Evolutionary conservation across 2,329 filamentous ascomycete species (phyloP).

Genomic region (Penicillium sp.): DNA sequence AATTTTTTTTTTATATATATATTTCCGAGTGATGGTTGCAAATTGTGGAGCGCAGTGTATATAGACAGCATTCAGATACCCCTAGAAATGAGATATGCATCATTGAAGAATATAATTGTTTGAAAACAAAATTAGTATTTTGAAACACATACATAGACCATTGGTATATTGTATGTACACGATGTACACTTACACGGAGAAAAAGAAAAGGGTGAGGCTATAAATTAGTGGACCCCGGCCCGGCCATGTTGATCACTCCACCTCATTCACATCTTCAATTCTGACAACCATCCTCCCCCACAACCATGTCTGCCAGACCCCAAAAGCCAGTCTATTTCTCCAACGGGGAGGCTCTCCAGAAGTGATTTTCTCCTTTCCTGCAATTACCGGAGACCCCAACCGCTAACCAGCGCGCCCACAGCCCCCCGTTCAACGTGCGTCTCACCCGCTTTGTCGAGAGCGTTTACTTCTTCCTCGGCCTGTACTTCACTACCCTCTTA

Average conservation of each 20-base stretch:
- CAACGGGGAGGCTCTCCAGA: constrained; percentile 40
- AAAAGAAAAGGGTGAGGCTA: background rate
- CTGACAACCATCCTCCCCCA: background rate
- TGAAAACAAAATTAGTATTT: background rate
- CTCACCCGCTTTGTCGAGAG: constrained; percentile 42
- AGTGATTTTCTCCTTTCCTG: constrained; percentile 23
- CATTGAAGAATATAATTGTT: background rate
- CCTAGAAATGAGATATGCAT: constrained; percentile 11
- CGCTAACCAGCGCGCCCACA: constrained; percentile 22
- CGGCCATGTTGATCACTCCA: constrained; percentile 12
- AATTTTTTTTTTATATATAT: background rate
- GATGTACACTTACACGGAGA: background rate
- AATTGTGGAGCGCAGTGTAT: constrained; percentile 13
- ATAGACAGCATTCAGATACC: constrained; percentile 28
- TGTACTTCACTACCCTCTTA: constrained; percentile 52
- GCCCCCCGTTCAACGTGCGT: constrained; percentile 48
- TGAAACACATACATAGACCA: background rate
- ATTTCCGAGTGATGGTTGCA: constrained; percentile 12
- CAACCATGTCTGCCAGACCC: constrained; percentile 34
- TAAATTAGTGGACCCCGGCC: constrained; percentile 8
- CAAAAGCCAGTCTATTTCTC: constrained; percentile 38
- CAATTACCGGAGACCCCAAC: background rate
- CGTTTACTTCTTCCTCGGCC: constrained; percentile 49
- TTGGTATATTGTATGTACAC: background rate
- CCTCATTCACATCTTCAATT: constrained; percentile 9